Base-by-base conservation (phyloP, 805 yeast species). In the Tetrapisispora taiwanensis region DNA sequence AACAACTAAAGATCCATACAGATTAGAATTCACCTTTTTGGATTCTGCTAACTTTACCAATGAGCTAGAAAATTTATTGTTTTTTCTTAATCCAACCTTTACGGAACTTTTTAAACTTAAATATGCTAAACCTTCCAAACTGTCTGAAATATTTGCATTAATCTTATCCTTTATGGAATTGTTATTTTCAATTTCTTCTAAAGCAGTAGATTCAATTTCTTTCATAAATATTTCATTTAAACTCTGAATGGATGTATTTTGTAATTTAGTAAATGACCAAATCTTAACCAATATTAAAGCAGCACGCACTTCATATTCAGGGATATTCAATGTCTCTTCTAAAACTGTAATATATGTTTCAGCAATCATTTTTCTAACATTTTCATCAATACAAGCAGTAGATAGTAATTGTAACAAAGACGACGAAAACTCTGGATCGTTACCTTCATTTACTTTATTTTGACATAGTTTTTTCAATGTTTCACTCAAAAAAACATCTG, bases 261-360 rank as follows among this genome's bases (percentile, higher is more conserved):
- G 64, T 30, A 68, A 56, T 35, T 70, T 66, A 0, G 74, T 59
- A 44, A 72, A 68, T 41, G 72, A 71, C 84, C 84, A 79, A 2
- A 77, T 59, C 55, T 80, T 80, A 7, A 76, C 61, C n/a, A 77
- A 52, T 3, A 73, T 72, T 32, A 78, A 53, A 0, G 73, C 66
- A 0, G 79, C 62, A 12, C 69, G 53, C 8, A 67, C 42, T 41
- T 60, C 60, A 22, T 60, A 57, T 2, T 55, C 51, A 8, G 48
- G 44, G 22, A 60, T 36, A 7, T 49, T 49, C 10, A 70, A 45
- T 0, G 73, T 71, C 33, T 59, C 55, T 18, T 71, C 58, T 19
- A 78, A 54, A 0, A 74, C 52, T 4, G 60, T 54, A 31, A 69
- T 47, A 56, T 73, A 79, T 38, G 68, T 65, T 18, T 68, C 65